Evolutionary conservation across 1,139 yeast genomes (phyloP).

Genomic region (Pichia sp.): DNA sequence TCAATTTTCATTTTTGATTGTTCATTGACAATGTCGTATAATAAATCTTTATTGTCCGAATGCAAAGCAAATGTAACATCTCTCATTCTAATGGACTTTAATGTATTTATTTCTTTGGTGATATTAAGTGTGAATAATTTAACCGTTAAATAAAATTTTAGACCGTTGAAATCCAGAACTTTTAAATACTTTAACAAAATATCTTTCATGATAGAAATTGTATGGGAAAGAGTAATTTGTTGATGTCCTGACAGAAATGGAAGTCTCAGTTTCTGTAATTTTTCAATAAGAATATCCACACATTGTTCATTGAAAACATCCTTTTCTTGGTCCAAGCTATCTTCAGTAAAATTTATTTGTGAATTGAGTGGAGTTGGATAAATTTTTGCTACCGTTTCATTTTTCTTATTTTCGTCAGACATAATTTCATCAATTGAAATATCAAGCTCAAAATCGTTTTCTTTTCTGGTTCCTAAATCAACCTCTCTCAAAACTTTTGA

Average conservation of each 20-base stretch:
- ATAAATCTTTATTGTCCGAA: constrained; percentile 67
- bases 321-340: constrained; percentile 23
- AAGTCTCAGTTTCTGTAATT: constrained; percentile 56
- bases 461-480: constrained; percentile 33
- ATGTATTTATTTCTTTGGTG: constrained; percentile 32
- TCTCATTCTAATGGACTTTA: constrained; percentile 53
- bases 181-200: constrained; percentile 39
- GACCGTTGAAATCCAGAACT: constrained; percentile 66
- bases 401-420: constrained; percentile 3
- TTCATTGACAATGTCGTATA: constrained; percentile 51
- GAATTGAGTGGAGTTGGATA: neutral
- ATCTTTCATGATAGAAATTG: constrained; percentile 56
- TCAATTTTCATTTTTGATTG: constrained; percentile 38
- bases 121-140: constrained; percentile 58
- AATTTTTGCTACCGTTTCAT: neutral
- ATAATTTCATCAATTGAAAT: constrained; percentile 30
- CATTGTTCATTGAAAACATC: constrained; percentile 40
- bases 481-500: constrained; percentile 46
- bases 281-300: constrained; percentile 48
- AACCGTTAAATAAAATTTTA: constrained; percentile 66
- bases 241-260: constrained; percentile 89
- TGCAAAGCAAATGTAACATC: constrained; percentile 87
- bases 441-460: constrained; percentile 35
- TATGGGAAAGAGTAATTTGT: constrained; percentile 72
- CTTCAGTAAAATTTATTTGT: constrained; percentile 3